phyloP scores from a whole-genome alignment of 2,329 filamentous ascomycete species.

The Coleophoma cylindrospora region DNA sequence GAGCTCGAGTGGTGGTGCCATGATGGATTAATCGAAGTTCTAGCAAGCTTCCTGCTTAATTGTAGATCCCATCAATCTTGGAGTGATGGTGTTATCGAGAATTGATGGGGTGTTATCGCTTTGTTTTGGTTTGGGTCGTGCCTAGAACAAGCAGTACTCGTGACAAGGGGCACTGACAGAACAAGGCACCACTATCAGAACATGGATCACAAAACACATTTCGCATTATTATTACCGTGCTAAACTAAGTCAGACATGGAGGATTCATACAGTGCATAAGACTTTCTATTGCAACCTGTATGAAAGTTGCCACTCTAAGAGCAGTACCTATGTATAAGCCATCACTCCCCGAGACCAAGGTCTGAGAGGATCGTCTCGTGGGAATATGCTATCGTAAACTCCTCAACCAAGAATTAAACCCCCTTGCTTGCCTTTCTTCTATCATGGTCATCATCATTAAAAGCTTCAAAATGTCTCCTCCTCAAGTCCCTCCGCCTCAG shows the following conservation, averaged over 20 bases:
- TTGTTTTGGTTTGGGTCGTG: constrained; percentile 3
- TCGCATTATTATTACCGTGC: too few relatives aligned
- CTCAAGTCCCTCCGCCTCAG: constrained; percentile 59
- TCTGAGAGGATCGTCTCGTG: constrained; percentile 6
- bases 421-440: constrained; percentile 9
- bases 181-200: constrained; percentile 5
- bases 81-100: too few relatives aligned
- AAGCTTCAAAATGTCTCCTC: constrained; percentile 69
- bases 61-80: background rate
- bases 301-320: background rate
- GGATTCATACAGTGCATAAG: background rate
- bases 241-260: background rate
- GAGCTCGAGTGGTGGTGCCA: constrained; percentile 63
- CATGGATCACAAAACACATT: background rate
- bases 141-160: constrained; percentile 5
- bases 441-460: constrained; percentile 16
- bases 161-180: constrained; percentile 4
- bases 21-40: constrained; percentile 22
- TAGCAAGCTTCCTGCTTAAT: background rate
- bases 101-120: background rate
- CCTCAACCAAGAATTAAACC: constrained; percentile 16
- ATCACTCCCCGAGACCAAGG: constrained; percentile 1
- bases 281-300: constrained; percentile 5
- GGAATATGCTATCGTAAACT: constrained; percentile 18
- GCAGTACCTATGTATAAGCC: constrained; percentile 10